phyloP scores from a whole-genome alignment of 1,284 basidiomycete species.

The Tilletia setariae region DNA sequence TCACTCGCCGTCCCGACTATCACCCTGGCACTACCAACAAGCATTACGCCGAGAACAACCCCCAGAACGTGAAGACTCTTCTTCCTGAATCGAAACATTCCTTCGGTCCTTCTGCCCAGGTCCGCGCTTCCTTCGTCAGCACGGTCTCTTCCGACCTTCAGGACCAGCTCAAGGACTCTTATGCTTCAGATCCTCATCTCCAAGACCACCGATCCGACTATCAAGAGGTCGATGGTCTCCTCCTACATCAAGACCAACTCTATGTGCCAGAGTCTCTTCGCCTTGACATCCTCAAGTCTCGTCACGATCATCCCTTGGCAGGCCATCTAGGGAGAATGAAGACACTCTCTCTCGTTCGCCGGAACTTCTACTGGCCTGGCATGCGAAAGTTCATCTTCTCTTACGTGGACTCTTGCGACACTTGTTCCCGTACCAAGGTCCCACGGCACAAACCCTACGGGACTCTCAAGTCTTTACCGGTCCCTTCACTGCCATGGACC shows the following conservation, averaged over 20 bases:
- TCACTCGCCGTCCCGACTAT: no score
- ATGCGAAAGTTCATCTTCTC: constrained; percentile 35
- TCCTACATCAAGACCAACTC: not conserved
- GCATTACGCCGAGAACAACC: no score
- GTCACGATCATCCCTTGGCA: constrained; percentile 13
- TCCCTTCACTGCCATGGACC: no score
- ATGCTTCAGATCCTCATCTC: constrained; percentile 9
- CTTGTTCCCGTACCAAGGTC: constrained; percentile 56
- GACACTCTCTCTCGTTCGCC: not conserved
- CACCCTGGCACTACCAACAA: no score
- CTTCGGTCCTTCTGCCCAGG: not conserved
- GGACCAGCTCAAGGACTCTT: not conserved
- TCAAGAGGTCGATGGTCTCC: constrained; percentile 7
- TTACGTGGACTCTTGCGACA: constrained; percentile 57
- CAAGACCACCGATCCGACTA: not conserved
- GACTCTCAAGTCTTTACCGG: constrained; percentile 55
- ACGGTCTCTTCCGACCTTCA: not conserved
- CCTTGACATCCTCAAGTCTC: not conserved
- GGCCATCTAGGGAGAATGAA: constrained; percentile 16
- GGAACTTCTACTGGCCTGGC: no score
- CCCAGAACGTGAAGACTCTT: constrained; percentile 14
- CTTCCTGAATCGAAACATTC: not conserved
- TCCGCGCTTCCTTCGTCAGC: no score
- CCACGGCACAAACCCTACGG: constrained; percentile 45
- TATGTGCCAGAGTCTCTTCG: constrained; percentile 16